Evolutionary conservation across 257 asterid species (phyloP), one percentile per base, ranked within the genome.

Genomic region (Gentiana macrophylla): DNA sequence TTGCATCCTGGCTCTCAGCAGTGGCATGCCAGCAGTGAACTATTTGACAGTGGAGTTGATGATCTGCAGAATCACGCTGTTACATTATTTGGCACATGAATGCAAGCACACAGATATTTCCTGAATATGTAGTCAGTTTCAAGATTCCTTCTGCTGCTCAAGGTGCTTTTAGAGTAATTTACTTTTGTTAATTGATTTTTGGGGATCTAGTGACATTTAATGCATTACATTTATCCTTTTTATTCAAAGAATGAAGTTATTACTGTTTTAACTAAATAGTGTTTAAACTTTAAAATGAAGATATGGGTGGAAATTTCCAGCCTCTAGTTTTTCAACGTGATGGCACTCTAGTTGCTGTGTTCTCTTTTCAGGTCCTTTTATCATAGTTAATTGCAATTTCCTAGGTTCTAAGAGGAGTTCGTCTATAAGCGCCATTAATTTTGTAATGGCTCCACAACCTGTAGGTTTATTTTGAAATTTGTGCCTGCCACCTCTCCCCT

Each of bases 31-130:
- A 65, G 68, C 46, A 50, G 55, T 49, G 69, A 71, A 44, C 50
- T 61, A 11, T 62, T 51, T 62, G 77, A 71, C 32, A 41, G 56
- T 48, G 72, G 72, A 37, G 77, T 62, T 53, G 77, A 71, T 59
- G 57, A 67, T 62, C n/a, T 65, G 37, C 43, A 52, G 50, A 46
- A 47, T 38, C 77, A 46, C 62, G 58, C 32, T 60, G 53, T 15
- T 71, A 66, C 53, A 54, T 71, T 11, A 55, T 66, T 35, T 71
- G 77, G 72, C 55, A 56, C n/a, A 57, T 55, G 64, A 59, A 62
- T 49, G 8, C 57, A 47, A 71, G 43, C 55, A 66, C 72, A 8
- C 72, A 71, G 32, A 58, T 71, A 49, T 71, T 45, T 56, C 72
- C 77, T 12, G 66, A 62, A 51, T 57, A 49, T 53, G 59, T 58